phyloP scores from a whole-genome alignment of 345 rosid genomes.

The Populus deltoides region DNA sequence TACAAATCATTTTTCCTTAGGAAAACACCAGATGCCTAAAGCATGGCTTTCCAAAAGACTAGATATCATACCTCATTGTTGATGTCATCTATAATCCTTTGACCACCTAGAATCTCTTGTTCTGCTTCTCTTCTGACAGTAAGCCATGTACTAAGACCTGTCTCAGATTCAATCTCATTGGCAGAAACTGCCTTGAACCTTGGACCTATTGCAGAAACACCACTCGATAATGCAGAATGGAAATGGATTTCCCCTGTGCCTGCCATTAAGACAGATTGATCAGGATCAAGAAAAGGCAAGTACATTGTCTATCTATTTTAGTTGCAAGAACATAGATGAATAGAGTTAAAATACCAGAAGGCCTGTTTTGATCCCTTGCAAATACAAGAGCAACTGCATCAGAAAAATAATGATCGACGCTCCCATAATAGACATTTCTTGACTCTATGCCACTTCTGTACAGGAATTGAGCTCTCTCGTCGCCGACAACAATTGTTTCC shows the following conservation, averaged over 20 bases:
- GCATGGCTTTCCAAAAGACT: neutral
- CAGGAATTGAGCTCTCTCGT: constrained; percentile 42
- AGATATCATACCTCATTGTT: constrained; percentile 43
- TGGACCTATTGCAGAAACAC: constrained; percentile 59
- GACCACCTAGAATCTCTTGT: constrained; percentile 60
- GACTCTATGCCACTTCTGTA: constrained; percentile 38
- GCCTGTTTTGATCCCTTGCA: constrained; percentile 61
- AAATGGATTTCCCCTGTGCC: constrained; percentile 60
- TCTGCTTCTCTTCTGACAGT: constrained; percentile 68
- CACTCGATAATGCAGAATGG: constrained; percentile 57
- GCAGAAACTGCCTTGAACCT: constrained; percentile 61
- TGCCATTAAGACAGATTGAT: constrained; percentile 27
- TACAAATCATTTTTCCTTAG: too few species aligned
- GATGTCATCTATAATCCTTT: constrained; percentile 50
- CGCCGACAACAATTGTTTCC: constrained; percentile 69
- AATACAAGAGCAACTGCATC: constrained; percentile 61
- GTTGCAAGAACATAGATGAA: too few species aligned
- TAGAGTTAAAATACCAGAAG: constrained; percentile 43
- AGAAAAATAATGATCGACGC: neutral
- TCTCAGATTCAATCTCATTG: constrained; percentile 10
- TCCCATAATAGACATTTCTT: constrained; percentile 17
- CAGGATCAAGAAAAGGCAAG: neutral
- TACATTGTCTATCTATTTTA: too few species aligned
- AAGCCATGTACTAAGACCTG: constrained; percentile 40
- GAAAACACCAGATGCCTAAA: neutral